These are phyloP conservation scores for Solanum chiquidenum DNA, from an alignment of 257 asterid species.

Conservation along the genomic window DNA sequence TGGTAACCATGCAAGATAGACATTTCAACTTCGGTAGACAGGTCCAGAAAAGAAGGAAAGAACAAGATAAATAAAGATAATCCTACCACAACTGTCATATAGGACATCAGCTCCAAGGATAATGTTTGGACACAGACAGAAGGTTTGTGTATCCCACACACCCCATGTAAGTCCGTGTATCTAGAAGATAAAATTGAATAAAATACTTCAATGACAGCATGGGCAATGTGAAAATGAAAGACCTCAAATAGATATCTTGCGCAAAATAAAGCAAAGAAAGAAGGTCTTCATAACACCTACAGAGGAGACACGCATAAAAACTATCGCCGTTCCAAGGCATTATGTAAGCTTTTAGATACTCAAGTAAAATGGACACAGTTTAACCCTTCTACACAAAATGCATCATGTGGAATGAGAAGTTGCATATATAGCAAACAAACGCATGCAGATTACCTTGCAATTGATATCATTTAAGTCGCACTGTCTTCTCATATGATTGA, in stretches of 20 bases:
- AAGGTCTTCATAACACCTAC: not conserved
- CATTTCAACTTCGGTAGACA: constrained; percentile 1
- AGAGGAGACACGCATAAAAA: not conserved
- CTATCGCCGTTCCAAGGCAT: not conserved
- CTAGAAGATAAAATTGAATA: constrained; percentile 19
- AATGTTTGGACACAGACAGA: constrained; percentile 60
- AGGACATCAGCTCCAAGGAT: constrained; percentile 97
- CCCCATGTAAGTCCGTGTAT: constrained; percentile 90
- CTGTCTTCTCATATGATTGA: constrained; percentile 64
- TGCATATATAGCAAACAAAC: not conserved
- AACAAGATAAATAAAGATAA: not conserved
- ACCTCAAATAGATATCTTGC: not conserved
- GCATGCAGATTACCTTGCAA: constrained; percentile 41
- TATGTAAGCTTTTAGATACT: not conserved
- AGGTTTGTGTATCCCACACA: constrained; percentile 52
- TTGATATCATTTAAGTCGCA: constrained; percentile 51
- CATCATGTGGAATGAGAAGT: not conserved
- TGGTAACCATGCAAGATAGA: constrained; percentile 15
- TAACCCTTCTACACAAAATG: not conserved
- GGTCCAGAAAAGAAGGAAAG: not conserved
- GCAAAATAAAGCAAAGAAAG: not conserved
- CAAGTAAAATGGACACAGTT: not conserved
- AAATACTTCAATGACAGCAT: not conserved
- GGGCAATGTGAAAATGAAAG: not conserved
- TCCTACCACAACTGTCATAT: constrained; percentile 64